Base-by-base conservation (phyloP, 2,329 filamentous ascomycete genomes). In the Aspergillus latus region DNA sequence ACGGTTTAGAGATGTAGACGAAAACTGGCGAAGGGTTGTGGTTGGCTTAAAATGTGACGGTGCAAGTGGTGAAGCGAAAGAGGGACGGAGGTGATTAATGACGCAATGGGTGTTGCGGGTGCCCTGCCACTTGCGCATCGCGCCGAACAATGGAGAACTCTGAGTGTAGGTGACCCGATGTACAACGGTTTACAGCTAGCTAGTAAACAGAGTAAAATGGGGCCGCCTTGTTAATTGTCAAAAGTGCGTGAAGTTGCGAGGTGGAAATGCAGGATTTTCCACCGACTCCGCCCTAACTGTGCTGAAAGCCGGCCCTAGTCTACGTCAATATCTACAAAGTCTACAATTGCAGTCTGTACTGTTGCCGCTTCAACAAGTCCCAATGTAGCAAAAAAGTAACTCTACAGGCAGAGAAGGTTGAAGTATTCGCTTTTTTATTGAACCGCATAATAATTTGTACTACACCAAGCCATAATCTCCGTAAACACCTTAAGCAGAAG, bases 401-500 rank as follows among this genome's bases (percentile, higher is more conserved):
- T 15, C 11, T 39, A 39, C 36, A 39, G 13, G 5, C 4, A n/a
- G 4, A 39, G 36, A 43, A 51, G 26, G 55, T 61, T 65, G 64
- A 63, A 70, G 67, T 70, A 71, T 72, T 66, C 70, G 71, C 70
- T 72, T 71, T 68, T 73, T 73, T 71, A 72, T 72, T 72, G 67
- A 74, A 71, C 67, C 64, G 62, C 57, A 71, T 68, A 70, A 72
- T 66, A 72, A 69, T 63, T 66, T 64, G 67, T 66, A 71, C 70
- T 69, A 71, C 70, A 69, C 67, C 66, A 64, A 67, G 63, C 66
- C 67, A 61, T 62, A 59, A 61, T 66, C 54, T 53, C 58, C 60
- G 64, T 68, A 75, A 77, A 72, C 65, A 72, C 68, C 70, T 77
- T 83, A 85, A 71, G 79, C 75, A 72, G 77, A 72, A 72, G 80